Percentiles rank a stretch among this genome's conserved stretches.
phyloP scores from a whole-genome alignment of 257 asterid species.

The Solanum etuberosum region DNA sequence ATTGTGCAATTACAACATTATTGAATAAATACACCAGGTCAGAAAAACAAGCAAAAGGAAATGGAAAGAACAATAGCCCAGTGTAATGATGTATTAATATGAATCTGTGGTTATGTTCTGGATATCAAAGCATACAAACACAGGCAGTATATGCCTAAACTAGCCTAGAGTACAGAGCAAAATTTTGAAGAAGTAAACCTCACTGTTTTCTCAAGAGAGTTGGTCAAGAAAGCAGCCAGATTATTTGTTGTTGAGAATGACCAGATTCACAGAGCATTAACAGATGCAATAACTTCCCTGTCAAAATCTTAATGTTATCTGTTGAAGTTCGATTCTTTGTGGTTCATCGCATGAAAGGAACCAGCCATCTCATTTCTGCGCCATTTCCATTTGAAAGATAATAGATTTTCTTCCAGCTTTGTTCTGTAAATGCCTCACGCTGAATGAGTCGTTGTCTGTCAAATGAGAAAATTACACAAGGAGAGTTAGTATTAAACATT shows the following conservation, averaged over 20 bases:
- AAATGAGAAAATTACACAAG: neutral
- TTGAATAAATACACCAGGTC: neutral
- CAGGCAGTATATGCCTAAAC: neutral
- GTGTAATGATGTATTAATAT: neutral
- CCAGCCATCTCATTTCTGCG: slow-evolving; percentile 71
- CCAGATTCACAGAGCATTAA: neutral
- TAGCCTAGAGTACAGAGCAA: neutral
- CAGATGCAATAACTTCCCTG: neutral
- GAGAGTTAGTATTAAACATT: neutral
- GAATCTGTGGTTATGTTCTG: neutral
- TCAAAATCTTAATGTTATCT: neutral
- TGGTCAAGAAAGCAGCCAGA: neutral
- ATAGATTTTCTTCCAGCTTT: slow-evolving; percentile 93
- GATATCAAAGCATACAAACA: neutral
- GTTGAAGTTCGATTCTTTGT: neutral
- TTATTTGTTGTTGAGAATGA: neutral
- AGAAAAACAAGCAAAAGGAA: neutral
- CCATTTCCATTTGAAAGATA: slow-evolving; percentile 90
- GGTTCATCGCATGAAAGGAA: slow-evolving; percentile 76
- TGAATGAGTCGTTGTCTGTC: slow-evolving; percentile 81
- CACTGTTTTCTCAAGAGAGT: neutral
- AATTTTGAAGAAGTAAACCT: neutral
- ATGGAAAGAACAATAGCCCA: neutral
- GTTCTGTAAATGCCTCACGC: slow-evolving; percentile 71
- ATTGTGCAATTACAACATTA: neutral